A percentile compares a stretch with the other conserved stretches of the same genome.
Evolutionary conservation across 2,329 filamentous ascomycete species (phyloP).

Genomic region (Xylogone sp.): DNA sequence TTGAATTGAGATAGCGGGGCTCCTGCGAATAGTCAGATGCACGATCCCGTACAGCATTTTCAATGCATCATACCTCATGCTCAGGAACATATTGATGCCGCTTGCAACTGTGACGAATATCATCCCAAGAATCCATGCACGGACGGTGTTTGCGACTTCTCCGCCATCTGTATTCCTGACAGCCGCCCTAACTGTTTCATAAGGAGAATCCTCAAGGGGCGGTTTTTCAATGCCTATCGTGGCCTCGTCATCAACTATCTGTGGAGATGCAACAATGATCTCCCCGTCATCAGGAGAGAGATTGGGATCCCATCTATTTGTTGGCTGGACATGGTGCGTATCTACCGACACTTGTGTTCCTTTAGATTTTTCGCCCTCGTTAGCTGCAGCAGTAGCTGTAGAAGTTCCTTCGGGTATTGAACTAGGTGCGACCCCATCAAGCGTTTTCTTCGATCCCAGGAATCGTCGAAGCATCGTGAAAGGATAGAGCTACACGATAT

Average conservation of each 20-base stretch:
- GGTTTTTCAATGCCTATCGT: slow-evolving; percentile 32
- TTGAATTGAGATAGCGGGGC: slow-evolving; percentile 7
- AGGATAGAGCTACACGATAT: no score
- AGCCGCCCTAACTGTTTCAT: slow-evolving; percentile 44
- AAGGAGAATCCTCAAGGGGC: slow-evolving; percentile 56
- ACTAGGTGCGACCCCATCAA: no score
- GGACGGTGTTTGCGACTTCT: slow-evolving; percentile 60
- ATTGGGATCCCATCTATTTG: slow-evolving; percentile 14
- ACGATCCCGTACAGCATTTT: not conserved
- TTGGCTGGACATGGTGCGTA: no score
- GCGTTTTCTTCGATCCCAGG: no score
- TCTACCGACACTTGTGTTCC: no score
- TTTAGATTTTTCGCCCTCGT: no score
- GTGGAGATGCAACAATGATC: slow-evolving; percentile 12
- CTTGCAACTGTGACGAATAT: slow-evolving; percentile 7
- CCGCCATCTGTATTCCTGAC: slow-evolving; percentile 61
- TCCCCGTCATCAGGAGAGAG: slow-evolving; percentile 16
- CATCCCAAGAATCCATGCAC: slow-evolving; percentile 60
- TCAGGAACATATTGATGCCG: slow-evolving; percentile 11
- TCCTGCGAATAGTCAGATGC: slow-evolving; percentile 1
- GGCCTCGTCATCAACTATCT: slow-evolving; percentile 24
- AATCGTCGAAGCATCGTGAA: no score
- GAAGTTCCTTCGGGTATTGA: no score
- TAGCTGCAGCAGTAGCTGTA: no score
- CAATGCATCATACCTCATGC: slow-evolving; percentile 5